Percentiles rank a stretch among this genome's conserved stretches.
Conservation (phyloP, 2,329 filamentous ascomycete species). For the Hortaea sp. region DNA sequence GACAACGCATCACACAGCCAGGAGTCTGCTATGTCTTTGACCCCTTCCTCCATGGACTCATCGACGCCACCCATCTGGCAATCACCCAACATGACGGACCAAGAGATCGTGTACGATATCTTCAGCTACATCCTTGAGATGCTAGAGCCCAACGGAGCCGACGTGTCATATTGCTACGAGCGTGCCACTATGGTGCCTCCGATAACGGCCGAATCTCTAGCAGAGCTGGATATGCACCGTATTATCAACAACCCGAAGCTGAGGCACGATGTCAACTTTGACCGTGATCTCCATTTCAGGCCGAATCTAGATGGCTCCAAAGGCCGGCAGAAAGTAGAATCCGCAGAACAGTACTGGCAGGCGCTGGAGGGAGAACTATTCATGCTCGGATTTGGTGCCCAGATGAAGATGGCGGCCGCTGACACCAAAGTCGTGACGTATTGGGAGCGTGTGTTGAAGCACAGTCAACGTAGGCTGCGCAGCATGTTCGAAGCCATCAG, state of each 20-base stretch:
- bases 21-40: not conserved
- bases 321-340: constrained; percentile 66
- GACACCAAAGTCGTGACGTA: constrained; percentile 30
- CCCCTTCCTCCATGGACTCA: constrained; percentile 5
- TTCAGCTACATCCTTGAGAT: constrained; percentile 25
- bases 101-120: constrained; percentile 29
- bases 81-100: constrained; percentile 3
- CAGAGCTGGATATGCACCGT: constrained; percentile 80
- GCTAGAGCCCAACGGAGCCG: constrained; percentile 20
- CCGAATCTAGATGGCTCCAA: constrained; percentile 83
- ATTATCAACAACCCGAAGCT: constrained; percentile 73
- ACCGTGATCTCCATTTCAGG: constrained; percentile 82
- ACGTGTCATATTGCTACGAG: constrained; percentile 29
- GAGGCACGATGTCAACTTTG: constrained; percentile 90
- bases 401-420: constrained; percentile 30
- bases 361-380: constrained; percentile 50
- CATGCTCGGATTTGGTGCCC: constrained; percentile 32
- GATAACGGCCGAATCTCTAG: constrained; percentile 73
- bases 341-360: constrained; percentile 74
- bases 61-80: not conserved
- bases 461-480: constrained; percentile 55
- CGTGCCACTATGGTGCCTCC: constrained; percentile 48
- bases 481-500: constrained; percentile 69
- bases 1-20: not conserved
- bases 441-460: constrained; percentile 37